Conservation (phyloP, 768 basidiomycete species). For the Peribolospora baueri region DNA sequence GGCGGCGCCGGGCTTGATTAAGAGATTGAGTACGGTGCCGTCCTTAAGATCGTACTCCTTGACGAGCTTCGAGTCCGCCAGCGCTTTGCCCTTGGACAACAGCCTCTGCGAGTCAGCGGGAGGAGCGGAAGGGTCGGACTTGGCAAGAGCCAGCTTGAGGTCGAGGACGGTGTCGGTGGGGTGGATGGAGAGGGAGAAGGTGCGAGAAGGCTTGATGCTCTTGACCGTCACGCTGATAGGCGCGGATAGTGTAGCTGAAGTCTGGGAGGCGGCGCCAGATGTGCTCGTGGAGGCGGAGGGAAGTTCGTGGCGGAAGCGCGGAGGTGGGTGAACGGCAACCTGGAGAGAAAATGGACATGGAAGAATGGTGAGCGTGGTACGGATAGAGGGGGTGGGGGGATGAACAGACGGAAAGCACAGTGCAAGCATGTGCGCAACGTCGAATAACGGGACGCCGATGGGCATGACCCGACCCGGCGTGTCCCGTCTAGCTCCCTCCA, state of each 20-base stretch:
- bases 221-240: constrained; percentile 58
- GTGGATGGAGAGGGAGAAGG: constrained; percentile 40
- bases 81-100: constrained; percentile 78
- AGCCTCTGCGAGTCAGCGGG: constrained; percentile 59
- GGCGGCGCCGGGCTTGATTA: constrained; percentile 51
- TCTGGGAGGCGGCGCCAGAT: no score
- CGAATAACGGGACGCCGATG: no score
- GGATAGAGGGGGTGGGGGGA: no score
- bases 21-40: constrained; percentile 60
- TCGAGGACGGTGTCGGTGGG: constrained; percentile 58
- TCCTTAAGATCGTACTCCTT: constrained; percentile 66
- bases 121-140: constrained; percentile 35
- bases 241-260: not conserved
- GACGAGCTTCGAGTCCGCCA: constrained; percentile 65
- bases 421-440: no score
- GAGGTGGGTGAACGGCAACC: no score
- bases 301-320: no score
- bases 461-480: no score
- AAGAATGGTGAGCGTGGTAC: no score
- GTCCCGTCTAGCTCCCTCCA: no score
- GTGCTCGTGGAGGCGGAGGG: no score
- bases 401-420: no score
- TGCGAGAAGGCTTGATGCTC: constrained; percentile 62
- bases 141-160: constrained; percentile 48
- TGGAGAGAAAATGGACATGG: no score